phyloP scores from a whole-genome alignment of 2,329 filamentous ascomycete species.

The Botrytis elliptica region DNA sequence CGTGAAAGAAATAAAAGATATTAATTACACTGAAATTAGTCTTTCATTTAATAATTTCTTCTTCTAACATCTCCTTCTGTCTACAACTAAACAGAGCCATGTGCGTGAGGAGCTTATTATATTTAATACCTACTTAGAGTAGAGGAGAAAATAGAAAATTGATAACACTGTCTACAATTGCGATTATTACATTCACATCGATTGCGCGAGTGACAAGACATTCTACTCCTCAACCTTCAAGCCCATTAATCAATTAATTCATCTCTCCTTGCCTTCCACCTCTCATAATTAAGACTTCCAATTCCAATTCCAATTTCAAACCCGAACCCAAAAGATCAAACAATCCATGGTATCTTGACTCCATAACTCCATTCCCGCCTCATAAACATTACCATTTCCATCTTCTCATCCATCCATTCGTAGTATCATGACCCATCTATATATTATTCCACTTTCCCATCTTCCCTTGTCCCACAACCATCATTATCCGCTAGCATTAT shows the following conservation, averaged over 20 bases:
- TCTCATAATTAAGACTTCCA: neutral
- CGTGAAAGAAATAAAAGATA: neutral
- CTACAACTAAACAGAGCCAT: neutral
- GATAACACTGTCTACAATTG: neutral
- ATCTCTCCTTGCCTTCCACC: neutral
- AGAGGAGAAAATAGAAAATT: neutral
- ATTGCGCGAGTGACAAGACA: neutral
- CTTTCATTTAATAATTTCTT: neutral
- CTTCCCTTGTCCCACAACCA: neutral
- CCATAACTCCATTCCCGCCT: neutral
- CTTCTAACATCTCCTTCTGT: neutral
- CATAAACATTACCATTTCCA: neutral
- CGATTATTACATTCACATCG: neutral
- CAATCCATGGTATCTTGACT: slow-evolving; percentile 21
- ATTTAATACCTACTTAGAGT: neutral
- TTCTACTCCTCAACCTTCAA: neutral
- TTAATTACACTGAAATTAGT: neutral
- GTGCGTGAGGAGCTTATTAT: neutral
- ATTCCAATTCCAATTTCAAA: neutral
- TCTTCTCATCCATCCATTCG: neutral
- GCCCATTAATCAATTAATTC: neutral
- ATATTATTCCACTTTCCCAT: neutral
- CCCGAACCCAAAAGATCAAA: slow-evolving; percentile 4
- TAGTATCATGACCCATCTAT: neutral
- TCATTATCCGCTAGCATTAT: neutral